Base-by-base conservation (phyloP, 495 filamentous ascomycete species). In the Podospora australis region DNA sequence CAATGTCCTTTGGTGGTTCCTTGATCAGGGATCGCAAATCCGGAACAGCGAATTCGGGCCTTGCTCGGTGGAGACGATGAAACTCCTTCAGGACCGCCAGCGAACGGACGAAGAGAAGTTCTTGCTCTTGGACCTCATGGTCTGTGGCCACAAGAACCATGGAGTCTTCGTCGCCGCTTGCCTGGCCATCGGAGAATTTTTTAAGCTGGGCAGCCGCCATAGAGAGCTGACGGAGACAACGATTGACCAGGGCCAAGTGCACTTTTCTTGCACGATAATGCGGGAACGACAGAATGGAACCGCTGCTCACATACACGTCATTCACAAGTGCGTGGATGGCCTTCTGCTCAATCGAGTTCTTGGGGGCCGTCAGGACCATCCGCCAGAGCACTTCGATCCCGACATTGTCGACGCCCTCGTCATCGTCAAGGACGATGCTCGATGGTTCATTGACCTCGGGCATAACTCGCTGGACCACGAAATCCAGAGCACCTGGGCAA, bases 321-420 rank as follows among this genome's bases (percentile, higher is more conserved):
- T 58, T 56, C 22, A 90, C 87, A 7, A 95, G 78, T 16, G 79
- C 76, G 26, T 70, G 69, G 20, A 84, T 90, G 3, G 86, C 83
- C 36, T 75, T 66, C 4, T 73, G 66, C 52, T 88, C 88, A 39
- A 94, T 82, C 1, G 78, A 82, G 36, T 77, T 74, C n/a, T 74
- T 69, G 3, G 80, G 81, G 10, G 87, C 82, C 16, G 75, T 81
- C 39, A 96, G 60, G 14, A 91, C 81, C 57, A 95, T 81, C 13
- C 78, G 79, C 91, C 91, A 97, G 39, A 96, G 70, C 34, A 87
- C 75, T 44, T 92, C 87, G 41, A 87, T 73, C 7, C 83, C 85
- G 14, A 76, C 70, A 17, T 81, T 67, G 22, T 59, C 48, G 3
- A 56, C 21, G 39, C 52, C 63, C 9, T 63, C 59, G 6, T 70